phyloP scores from a whole-genome alignment of 2,329 filamentous ascomycete species.

The Phialocephala sp. region DNA sequence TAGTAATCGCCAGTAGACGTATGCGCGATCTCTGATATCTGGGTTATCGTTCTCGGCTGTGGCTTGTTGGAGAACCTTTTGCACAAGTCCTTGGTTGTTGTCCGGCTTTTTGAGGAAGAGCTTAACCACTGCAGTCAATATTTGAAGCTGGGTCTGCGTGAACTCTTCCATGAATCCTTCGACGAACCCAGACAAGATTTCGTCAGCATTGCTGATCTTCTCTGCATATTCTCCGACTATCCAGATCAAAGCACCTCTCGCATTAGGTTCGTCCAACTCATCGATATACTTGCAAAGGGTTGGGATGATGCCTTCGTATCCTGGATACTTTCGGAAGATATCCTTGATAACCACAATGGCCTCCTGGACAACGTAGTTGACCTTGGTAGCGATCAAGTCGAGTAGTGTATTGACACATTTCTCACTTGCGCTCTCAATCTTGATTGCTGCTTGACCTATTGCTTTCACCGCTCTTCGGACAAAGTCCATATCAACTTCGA shows the following conservation, averaged over 20 bases:
- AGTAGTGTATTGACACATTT: conserved; percentile 94
- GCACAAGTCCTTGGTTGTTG: conserved; percentile 86
- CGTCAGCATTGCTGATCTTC: conserved; percentile 98
- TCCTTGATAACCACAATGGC: conserved; percentile 99
- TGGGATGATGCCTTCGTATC: conserved; percentile 97
- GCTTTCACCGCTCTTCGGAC: conserved; percentile 92
- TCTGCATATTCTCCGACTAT: conserved; percentile 99
- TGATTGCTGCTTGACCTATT: conserved; percentile 97
- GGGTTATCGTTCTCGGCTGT: conserved; percentile 97
- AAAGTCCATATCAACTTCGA: conserved; percentile 99
- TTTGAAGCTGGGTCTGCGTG: conserved; percentile 97
- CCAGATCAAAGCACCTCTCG: conserved; percentile 92
- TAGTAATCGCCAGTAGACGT: conserved; percentile 96
- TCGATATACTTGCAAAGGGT: conserved; percentile 97
- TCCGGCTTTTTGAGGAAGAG: conserved; percentile 97
- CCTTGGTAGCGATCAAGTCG: conserved; percentile 94
- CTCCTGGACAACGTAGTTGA: conserved; percentile 99
- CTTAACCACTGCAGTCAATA: conserved; percentile 95
- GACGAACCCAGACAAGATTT: conserved; percentile 89
- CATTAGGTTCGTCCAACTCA: conserved; percentile 92
- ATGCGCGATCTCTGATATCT: conserved; percentile 94
- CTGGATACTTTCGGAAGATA: conserved; percentile 95
- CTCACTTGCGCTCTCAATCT: conserved; percentile 93
- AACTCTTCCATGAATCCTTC: conserved; percentile 97
- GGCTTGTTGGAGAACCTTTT: conserved; percentile 90